Evolutionary conservation across 2,329 filamentous ascomycete species (phyloP).

Genomic region (Aspergillus sergii): DNA sequence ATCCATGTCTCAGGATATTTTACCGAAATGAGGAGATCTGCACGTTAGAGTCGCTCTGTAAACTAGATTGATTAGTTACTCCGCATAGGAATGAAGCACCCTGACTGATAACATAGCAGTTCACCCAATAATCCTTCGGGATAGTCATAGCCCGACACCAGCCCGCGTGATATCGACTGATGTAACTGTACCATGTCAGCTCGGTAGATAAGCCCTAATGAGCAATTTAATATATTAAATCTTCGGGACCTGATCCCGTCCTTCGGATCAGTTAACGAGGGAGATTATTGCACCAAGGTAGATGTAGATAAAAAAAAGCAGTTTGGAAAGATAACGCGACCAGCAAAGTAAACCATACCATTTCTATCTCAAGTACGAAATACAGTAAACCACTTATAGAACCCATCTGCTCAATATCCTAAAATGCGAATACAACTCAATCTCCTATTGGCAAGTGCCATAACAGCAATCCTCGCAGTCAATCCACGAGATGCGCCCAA

Average conservation of each 20-base stretch:
- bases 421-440: background rate
- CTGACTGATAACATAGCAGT: background rate
- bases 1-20: background rate
- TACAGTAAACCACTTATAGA: background rate
- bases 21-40: background rate
- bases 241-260: background rate
- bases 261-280: background rate
- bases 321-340: background rate
- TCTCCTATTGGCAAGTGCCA: background rate
- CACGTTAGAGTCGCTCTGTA: background rate
- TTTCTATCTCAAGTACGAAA: background rate
- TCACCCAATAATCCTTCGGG: background rate
- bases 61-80: background rate
- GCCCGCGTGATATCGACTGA: background rate
- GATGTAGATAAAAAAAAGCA: background rate
- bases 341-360: background rate
- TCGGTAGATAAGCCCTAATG: background rate
- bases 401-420: background rate
- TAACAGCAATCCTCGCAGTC: background rate
- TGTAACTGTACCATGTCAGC: background rate
- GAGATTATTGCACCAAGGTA: background rate
- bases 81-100: background rate
- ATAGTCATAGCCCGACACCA: background rate
- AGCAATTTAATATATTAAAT: background rate
- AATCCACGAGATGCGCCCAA: slow-evolving; percentile 23